Evolutionary conservation across 2,329 filamentous ascomycete species (phyloP), one percentile per base, ranked within the genome.

Genomic region (Orbilia oligospora): DNA sequence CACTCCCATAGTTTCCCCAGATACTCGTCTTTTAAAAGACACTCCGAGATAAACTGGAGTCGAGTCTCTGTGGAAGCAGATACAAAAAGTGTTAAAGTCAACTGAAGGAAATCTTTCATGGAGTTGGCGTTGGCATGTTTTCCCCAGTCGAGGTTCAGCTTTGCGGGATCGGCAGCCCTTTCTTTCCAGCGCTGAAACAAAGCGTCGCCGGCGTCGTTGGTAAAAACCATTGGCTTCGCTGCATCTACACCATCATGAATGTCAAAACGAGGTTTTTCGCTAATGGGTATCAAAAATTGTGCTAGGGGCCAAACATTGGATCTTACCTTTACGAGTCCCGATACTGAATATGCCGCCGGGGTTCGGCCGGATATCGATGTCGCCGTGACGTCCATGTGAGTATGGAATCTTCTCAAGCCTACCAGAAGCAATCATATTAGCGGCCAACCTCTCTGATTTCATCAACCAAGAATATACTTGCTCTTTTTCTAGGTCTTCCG

Each of bases 1-100:
- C 73, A 77, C 24, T 77, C 73, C 67, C 51, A 53, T 14, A 77
- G 30, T 27, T 56, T 77, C 5, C 49, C 41, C 10, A 71, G 20
- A 30, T 67, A 77, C 4, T 58, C 48, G 5, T 67, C 41, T 22
- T 71, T 71, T 22, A 77, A 41, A n/a, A 71, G 33, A 33, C 48
- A 71, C 4, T 71, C 67, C 2, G 55, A 70, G 12, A 77, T 36
- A 30, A 77, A 71, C 5, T 18, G 66, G 20, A 71, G 61, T 16
- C 61, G 38, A 20, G 61, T 63, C 14, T 69, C 61, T 0, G 61
- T 18, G 0, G 49, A 67, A 2, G 61, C 73, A 6, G 58, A n/a
- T 5, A 71, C 24, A 22, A 77, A 66, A 1, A 77, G 46, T 6
- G 36, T 36, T n/a, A 61, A 14, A 12, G 73, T 77, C 2, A 27